These are phyloP conservation scores for Plasmodium inui DNA, from an alignment of 169 alveolate species.

Conservation along the genomic window DNA sequence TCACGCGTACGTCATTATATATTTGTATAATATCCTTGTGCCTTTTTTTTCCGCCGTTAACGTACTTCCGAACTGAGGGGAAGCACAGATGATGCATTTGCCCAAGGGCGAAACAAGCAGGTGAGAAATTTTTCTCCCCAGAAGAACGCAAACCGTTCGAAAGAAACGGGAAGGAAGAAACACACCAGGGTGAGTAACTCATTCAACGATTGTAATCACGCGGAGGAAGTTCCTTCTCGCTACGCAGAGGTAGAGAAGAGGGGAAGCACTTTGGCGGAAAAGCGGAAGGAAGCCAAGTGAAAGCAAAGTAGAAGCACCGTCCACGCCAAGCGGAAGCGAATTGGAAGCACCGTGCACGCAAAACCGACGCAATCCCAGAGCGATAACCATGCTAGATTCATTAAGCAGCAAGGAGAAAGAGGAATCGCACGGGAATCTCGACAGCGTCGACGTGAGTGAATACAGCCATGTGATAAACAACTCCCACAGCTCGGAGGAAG, in stretches of 20 bases:
- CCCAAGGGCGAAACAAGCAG: neutral
- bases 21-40: neutral
- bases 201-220: neutral
- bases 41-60: neutral
- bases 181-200: neutral
- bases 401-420: conserved; percentile 7
- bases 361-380: neutral
- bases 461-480: conserved; percentile 52
- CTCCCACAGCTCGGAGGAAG: conserved; percentile 50
- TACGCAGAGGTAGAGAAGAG: neutral
- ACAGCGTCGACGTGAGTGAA: conserved; percentile 63
- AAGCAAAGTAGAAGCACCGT: neutral
- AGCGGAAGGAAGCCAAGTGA: neutral
- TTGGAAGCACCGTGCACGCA: neutral
- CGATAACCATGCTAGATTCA: conserved; percentile 22
- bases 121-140: neutral
- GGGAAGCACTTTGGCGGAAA: neutral
- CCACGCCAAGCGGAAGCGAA: neutral
- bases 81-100: neutral
- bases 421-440: neutral
- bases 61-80: neutral
- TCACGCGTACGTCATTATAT: neutral
- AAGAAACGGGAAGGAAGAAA: neutral
- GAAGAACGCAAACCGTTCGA: neutral
- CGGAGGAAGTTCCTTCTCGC: neutral